Percentiles rank a stretch among this genome's conserved stretches.
Evolutionary conservation across 2,329 filamentous ascomycete genomes (phyloP).

Genomic region (Botrytis deweyae): DNA sequence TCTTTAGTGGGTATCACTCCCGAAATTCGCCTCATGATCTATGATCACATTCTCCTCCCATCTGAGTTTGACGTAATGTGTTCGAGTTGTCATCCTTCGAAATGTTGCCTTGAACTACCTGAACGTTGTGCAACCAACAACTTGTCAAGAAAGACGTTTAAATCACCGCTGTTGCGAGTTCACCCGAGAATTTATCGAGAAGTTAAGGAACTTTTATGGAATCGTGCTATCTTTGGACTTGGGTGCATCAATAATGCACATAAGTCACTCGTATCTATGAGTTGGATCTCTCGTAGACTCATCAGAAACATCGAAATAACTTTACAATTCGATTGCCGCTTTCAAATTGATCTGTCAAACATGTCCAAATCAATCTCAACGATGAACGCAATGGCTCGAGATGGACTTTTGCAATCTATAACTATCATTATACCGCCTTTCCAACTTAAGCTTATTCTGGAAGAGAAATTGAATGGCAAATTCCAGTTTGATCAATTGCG

Average conservation of each 20-base stretch:
- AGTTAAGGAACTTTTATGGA: background rate
- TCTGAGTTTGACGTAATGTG: fast-evolving
- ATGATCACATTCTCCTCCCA: background rate
- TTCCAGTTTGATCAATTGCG: background rate
- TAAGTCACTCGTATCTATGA: background rate
- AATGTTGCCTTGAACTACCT: background rate
- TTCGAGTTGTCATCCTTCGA: background rate
- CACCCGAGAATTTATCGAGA: background rate
- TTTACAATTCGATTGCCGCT: fast-evolving
- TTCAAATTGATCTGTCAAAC: fast-evolving
- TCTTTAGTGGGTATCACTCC: background rate
- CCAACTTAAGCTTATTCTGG: background rate
- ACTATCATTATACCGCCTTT: background rate
- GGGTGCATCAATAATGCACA: background rate
- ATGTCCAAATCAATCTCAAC: background rate
- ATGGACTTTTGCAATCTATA: background rate
- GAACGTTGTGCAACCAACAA: background rate
- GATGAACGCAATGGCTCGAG: background rate
- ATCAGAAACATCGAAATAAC: background rate
- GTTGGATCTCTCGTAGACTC: background rate
- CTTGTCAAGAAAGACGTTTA: background rate
- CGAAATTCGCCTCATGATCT: background rate
- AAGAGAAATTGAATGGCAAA: background rate
- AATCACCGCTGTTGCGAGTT: background rate
- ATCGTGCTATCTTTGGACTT: background rate